Evolutionary conservation across 164 flowering plant species (phyloP).

Genomic region (Cinnamomum chago): DNA sequence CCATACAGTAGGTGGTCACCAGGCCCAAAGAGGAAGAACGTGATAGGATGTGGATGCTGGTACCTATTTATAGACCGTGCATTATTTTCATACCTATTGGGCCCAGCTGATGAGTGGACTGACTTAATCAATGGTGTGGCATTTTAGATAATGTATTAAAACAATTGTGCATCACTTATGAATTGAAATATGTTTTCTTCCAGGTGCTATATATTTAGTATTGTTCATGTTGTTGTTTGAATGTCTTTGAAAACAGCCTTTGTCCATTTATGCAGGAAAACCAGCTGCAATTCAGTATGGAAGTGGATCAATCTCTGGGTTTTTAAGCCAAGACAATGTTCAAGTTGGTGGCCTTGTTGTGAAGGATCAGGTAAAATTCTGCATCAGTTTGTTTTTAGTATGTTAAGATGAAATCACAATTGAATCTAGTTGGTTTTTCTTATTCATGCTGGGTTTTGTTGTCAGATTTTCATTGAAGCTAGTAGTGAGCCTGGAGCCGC

Average conservation of each 20-base stretch:
- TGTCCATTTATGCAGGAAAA: conserved; percentile 16
- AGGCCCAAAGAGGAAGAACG: too few species aligned
- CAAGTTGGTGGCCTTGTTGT: conserved; percentile 41
- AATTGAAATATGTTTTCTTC: too few species aligned
- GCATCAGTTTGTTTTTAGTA: neutral
- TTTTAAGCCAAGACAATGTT: conserved; percentile 52
- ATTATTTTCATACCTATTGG: too few species aligned
- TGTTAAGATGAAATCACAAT: neutral
- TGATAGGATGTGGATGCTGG: too few species aligned
- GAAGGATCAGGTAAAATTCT: conserved; percentile 44
- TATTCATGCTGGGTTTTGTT: neutral
- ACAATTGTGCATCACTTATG: too few species aligned
- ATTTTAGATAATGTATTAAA: too few species aligned
- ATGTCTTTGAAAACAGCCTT: neutral
- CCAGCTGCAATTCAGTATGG: conserved; percentile 42
- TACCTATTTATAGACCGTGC: too few species aligned
- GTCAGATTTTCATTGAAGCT: conserved; percentile 87
- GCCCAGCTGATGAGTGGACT: too few species aligned
- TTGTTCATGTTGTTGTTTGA: neutral
- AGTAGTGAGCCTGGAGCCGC: conserved; percentile 70
- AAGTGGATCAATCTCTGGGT: conserved; percentile 52
- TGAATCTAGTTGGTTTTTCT: neutral
- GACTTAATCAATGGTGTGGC: too few species aligned
- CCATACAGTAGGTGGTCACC: too few species aligned
- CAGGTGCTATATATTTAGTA: too few species aligned